Evolutionary conservation across 129 eudicot species (phyloP), one percentile per base, ranked within the genome.

Genomic region (Escallonia rubra): DNA sequence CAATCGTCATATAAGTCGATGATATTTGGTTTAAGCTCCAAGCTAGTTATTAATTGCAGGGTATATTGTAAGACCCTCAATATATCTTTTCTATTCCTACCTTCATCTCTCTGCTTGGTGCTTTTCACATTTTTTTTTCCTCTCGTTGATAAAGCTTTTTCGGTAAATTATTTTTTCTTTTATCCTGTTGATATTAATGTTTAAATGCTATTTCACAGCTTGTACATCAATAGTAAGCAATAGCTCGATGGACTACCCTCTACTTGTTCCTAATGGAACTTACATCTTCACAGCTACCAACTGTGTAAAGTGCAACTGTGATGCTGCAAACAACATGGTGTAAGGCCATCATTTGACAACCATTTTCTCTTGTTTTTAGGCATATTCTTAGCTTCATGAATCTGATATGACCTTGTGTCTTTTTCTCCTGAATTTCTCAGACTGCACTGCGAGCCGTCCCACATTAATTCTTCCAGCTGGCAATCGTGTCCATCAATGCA

Each of bases 271-370:
- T 34, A 86, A 78, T 43, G 86, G 72, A 14, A 83, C 88, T 34
- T 81, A 82, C 45, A 64, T 39, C 41, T 64, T 60, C 77, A 86
- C 95, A 13, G 96, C 96, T 16, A 75, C 64, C 41, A 73, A 69
- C 57, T 90, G 96, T 14, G 84, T 90, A 41, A 59, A 23, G 76
- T 90, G 97, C 82, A 71, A 47, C 10, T 90, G 97, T 66, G 55
- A 74, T 66, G 78, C 91, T 66, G 80, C 84, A n/a, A 76, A 77
- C 59, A 90, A 69, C 75, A 82, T 74, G 82, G 72, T 61, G 97
- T 90, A 80, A 90, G 96, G 63, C 44, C 11, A 54, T 13, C 57
- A 48, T 43, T 38, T 12, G 41, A 8, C 41, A 73, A 7, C 39
- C 53, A 40, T 4, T 8, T 4, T 13, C 43, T 5, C 43, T 61